These are phyloP conservation scores for Emericellopsis atlantica DNA, from an alignment of 2,329 filamentous ascomycete genomes.

Conservation along the genomic window DNA sequence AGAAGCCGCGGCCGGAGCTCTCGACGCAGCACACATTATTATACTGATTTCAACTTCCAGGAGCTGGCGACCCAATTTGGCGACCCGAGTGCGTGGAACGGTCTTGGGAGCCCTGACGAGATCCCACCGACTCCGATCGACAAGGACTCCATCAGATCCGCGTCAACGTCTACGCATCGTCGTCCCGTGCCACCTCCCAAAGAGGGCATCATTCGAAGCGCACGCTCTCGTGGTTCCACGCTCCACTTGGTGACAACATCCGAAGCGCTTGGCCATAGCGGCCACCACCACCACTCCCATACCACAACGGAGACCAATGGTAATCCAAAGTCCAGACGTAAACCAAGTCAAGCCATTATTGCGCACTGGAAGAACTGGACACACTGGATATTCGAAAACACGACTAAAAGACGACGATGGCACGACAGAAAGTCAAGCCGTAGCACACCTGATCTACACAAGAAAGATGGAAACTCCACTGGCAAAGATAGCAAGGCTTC, in stretches of 20 bases:
- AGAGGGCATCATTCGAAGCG: constrained; percentile 55
- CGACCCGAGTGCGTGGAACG: constrained; percentile 37
- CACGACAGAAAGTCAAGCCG: constrained; percentile 38
- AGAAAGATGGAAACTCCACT: constrained; percentile 32
- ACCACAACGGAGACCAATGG: background rate
- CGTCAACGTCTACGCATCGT: constrained; percentile 65
- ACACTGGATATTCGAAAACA: constrained; percentile 49
- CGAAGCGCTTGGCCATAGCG: constrained; percentile 27
- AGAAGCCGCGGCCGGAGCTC: constrained; percentile 66
- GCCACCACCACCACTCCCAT: constrained; percentile 15
- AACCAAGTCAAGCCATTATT: constrained; percentile 45
- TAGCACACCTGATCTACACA: constrained; percentile 46
- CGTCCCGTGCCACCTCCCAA: constrained; percentile 76
- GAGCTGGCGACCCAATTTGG: constrained; percentile 63
- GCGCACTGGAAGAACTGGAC: constrained; percentile 53
- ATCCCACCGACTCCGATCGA: constrained; percentile 61
- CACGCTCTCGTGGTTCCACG: constrained; percentile 69
- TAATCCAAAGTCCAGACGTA: constrained; percentile 35
- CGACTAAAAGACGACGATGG: constrained; percentile 33
- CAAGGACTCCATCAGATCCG: constrained; percentile 64
- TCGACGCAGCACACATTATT: constrained; percentile 57
- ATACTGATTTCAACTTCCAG: constrained; percentile 49
- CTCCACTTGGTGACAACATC: constrained; percentile 69
- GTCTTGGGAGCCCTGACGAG: constrained; percentile 30
- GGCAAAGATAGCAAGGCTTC: constrained; percentile 27